phyloP scores from a whole-genome alignment of 2,329 filamentous ascomycete genomes.

The Monascus ruber region DNA sequence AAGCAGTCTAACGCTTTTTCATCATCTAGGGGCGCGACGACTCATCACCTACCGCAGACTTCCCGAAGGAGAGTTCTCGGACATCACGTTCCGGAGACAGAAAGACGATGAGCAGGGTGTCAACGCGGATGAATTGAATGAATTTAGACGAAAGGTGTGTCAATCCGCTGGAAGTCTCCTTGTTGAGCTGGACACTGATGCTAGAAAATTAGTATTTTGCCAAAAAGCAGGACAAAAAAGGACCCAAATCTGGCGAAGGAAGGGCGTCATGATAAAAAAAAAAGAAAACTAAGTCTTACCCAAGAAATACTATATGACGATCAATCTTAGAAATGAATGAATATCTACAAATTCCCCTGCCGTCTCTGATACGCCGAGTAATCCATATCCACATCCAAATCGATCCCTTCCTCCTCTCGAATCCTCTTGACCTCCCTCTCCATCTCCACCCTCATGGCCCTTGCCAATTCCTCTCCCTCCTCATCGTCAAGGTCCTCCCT shows the following conservation, averaged over 20 bases:
- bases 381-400: conserved; percentile 17
- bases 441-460: conserved; percentile 26
- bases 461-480: conserved; percentile 28
- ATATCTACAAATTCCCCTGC: conserved; percentile 7
- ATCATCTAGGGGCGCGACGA: conserved; percentile 61
- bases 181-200: not conserved
- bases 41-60: conserved; percentile 75
- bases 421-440: conserved; percentile 25
- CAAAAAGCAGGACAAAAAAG: conserved; percentile 1
- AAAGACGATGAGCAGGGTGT: conserved; percentile 27
- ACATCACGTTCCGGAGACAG: conserved; percentile 21
- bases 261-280: too few species aligned
- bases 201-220: conserved; percentile 1
- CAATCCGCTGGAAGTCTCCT: too few species aligned
- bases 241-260: not conserved
- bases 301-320: too few species aligned
- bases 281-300: too few species aligned
- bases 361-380: not conserved
- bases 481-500: conserved; percentile 38
- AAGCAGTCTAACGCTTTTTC: conserved; percentile 1
- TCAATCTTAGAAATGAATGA: too few species aligned
- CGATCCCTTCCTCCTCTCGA: conserved; percentile 24
- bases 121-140: conserved; percentile 56
- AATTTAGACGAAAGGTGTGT: conserved; percentile 46
- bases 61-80: conserved; percentile 41